phyloP scores from a whole-genome alignment of 2,329 filamentous ascomycete species.

The Fusarium papillatum region DNA sequence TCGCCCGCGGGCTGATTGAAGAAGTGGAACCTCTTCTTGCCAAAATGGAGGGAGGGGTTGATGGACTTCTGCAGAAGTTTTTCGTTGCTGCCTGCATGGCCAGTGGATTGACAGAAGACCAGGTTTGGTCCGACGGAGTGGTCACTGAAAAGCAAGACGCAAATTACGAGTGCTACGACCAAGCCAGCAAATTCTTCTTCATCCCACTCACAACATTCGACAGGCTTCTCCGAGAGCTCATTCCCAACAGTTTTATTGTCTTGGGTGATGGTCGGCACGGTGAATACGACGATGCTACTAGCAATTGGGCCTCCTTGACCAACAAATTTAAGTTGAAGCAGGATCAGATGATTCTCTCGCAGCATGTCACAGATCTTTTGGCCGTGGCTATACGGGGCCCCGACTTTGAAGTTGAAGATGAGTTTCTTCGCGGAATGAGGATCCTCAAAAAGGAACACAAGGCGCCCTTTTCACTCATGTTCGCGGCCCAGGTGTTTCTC shows the following conservation, averaged over 20 bases:
- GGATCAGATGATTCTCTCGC: constrained; percentile 49
- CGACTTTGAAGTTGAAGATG: constrained; percentile 51
- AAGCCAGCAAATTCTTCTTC: constrained; percentile 36
- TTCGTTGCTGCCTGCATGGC: not conserved
- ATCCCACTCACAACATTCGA: constrained; percentile 9
- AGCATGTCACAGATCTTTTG: constrained; percentile 51
- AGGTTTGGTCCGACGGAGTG: constrained; percentile 2
- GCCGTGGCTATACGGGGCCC: constrained; percentile 31
- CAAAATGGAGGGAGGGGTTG: constrained; percentile 12
- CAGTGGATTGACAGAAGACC: not conserved
- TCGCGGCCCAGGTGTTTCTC: constrained; percentile 56
- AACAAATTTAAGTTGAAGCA: constrained; percentile 50
- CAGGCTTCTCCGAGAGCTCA: constrained; percentile 3
- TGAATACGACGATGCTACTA: constrained; percentile 40
- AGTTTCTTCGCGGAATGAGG: constrained; percentile 52
- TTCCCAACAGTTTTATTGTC: constrained; percentile 24
- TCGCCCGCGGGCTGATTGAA: constrained; percentile 50
- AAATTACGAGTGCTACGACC: constrained; percentile 46
- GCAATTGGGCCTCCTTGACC: constrained; percentile 40
- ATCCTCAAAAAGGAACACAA: constrained; percentile 46
- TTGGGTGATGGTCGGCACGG: constrained; percentile 40
- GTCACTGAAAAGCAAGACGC: constrained; percentile 21
- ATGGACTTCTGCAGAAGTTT: not conserved
- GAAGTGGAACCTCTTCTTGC: constrained; percentile 43
- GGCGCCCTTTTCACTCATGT: constrained; percentile 53